These are phyloP conservation scores for Staphylotrichum longicolle DNA, from an alignment of 495 filamentous ascomycete genomes.

Conservation along the genomic window DNA sequence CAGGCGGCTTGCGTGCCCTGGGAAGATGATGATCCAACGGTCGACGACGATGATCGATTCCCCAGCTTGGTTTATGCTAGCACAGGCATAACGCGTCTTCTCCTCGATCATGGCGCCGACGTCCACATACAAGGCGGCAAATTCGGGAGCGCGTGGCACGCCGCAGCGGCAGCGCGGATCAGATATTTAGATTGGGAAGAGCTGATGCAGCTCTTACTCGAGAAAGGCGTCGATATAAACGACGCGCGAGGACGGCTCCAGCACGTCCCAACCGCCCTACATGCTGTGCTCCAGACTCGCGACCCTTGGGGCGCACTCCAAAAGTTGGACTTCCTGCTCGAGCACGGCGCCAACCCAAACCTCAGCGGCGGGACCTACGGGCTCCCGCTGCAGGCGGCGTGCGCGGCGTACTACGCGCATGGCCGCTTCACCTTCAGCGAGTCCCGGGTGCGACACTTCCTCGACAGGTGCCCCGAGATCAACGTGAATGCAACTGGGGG, in stretches of 20 bases:
- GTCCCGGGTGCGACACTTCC: neutral
- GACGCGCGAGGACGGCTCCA: neutral
- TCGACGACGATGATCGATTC: too few relatives aligned
- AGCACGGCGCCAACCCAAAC: too few relatives aligned
- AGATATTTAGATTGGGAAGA: neutral
- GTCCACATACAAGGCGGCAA: neutral
- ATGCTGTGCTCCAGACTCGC: neutral
- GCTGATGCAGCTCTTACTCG: neutral
- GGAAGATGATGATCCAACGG: neutral
- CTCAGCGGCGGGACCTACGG: neutral
- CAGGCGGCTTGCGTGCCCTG: neutral
- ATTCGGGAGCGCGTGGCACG: constrained; percentile 3
- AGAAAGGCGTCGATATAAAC: neutral
- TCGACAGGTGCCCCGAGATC: neutral
- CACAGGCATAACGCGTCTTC: neutral
- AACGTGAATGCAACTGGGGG: constrained; percentile 8
- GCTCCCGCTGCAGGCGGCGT: neutral
- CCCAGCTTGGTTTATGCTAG: too few relatives aligned
- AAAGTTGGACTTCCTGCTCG: too few relatives aligned
- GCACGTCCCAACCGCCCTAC: neutral
- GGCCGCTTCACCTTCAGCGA: neutral
- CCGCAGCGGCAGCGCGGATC: neutral
- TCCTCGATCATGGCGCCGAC: constrained; percentile 1
- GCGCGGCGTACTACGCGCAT: neutral
- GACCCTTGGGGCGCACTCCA: neutral